phyloP scores from a whole-genome alignment of 2,329 filamentous ascomycete species.

The Pestalotiopsis sp. region DNA sequence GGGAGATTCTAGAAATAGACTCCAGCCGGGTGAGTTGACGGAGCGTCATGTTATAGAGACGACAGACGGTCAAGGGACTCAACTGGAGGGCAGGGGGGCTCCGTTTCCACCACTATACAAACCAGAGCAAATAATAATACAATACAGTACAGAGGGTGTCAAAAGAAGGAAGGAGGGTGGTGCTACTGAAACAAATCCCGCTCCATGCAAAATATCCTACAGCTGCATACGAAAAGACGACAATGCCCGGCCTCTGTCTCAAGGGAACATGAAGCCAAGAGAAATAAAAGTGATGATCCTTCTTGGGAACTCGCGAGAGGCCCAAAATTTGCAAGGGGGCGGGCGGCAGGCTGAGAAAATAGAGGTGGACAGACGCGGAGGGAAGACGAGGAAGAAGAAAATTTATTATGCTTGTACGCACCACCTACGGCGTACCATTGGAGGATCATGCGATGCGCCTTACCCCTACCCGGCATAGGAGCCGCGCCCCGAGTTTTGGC shows the following conservation, averaged over 20 bases:
- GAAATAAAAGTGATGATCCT: background rate
- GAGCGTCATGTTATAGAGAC: slow-evolving; percentile 15
- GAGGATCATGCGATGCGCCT: background rate
- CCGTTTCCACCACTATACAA: slow-evolving; percentile 6
- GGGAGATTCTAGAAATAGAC: slow-evolving; percentile 12
- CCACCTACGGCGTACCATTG: background rate
- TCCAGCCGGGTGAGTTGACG: slow-evolving; percentile 15
- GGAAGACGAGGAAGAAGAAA: background rate
- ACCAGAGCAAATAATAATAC: background rate
- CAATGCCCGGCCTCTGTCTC: background rate
- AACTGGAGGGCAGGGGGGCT: background rate
- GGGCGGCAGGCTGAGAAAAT: background rate
- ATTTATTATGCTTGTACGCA: background rate
- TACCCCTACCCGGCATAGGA: background rate
- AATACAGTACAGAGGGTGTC: background rate
- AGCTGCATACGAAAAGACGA: background rate
- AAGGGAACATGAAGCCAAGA: background rate
- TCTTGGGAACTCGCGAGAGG: background rate
- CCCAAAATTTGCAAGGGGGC: background rate
- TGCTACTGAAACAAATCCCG: slow-evolving; percentile 1
- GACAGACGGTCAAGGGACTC: background rate
- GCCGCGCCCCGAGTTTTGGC: slow-evolving; percentile 5
- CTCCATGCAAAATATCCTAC: slow-evolving; percentile 5
- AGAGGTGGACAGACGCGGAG: background rate
- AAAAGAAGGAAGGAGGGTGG: slow-evolving; percentile 12